Percentiles rank a stretch among this genome's conserved stretches.
phyloP scores from a whole-genome alignment of 1,139 yeast species.

The Candida glucosophila region DNA sequence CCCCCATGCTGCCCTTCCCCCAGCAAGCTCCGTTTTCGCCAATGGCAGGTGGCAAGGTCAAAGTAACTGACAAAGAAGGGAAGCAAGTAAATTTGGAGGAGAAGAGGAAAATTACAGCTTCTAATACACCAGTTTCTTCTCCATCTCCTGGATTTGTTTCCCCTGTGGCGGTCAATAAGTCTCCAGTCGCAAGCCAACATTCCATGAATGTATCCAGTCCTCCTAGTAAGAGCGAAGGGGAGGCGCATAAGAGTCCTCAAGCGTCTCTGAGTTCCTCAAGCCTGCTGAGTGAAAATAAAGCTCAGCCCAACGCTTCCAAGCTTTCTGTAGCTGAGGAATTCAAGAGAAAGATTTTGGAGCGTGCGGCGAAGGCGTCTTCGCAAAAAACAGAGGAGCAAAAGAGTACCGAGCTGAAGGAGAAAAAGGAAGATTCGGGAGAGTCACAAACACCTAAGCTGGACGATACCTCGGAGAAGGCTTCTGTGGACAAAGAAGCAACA shows the following conservation, averaged over 20 bases:
- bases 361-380: slow-evolving; percentile 7
- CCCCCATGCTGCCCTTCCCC: slow-evolving; percentile 7
- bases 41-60: slow-evolving; percentile 16
- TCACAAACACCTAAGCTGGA: neutral
- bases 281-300: slow-evolving; percentile 3
- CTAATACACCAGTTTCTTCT: slow-evolving; percentile 11
- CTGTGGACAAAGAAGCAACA: neutral
- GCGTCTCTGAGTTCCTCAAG: slow-evolving; percentile 7
- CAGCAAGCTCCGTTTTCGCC: slow-evolving; percentile 8
- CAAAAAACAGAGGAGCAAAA: slow-evolving; percentile 6
- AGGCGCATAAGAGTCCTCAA: too few species aligned
- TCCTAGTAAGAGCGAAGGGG: too few species aligned
- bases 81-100: slow-evolving; percentile 38
- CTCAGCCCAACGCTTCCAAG: slow-evolving; percentile 6
- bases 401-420: slow-evolving; percentile 3
- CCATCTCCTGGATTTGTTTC: slow-evolving; percentile 8
- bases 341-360: slow-evolving; percentile 9
- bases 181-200: too few species aligned
- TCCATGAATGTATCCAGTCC: too few species aligned
- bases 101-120: slow-evolving; percentile 16
- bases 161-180: too few species aligned
- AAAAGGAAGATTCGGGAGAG: slow-evolving; percentile 2
- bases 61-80: slow-evolving; percentile 40
- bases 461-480: neutral
- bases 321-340: slow-evolving; percentile 16